phyloP scores from a whole-genome alignment of 345 rosid genomes.

The Lepidium africanum region DNA sequence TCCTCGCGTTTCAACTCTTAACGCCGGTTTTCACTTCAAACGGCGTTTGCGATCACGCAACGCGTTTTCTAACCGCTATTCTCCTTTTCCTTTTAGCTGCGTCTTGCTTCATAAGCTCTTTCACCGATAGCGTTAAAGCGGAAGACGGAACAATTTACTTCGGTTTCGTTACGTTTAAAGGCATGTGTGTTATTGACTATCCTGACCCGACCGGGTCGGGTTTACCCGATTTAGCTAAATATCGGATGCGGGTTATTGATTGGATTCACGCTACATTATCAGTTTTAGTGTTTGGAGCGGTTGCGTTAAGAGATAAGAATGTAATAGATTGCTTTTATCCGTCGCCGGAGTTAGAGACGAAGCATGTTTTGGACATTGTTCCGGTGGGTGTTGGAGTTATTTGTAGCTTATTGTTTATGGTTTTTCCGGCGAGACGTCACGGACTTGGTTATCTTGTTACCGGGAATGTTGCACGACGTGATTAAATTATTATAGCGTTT shows the following conservation, averaged over 20 bases:
- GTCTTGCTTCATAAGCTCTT: conserved; percentile 72
- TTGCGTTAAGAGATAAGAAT: conserved; percentile 69
- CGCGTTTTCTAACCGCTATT: conserved; percentile 48
- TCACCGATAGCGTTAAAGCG: conserved; percentile 61
- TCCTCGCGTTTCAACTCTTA: conserved; percentile 79
- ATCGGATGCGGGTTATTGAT: conserved; percentile 44
- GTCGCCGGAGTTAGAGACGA: conserved; percentile 37
- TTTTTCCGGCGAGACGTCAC: conserved; percentile 75
- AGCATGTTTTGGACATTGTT: conserved; percentile 53
- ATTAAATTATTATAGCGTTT: background rate
- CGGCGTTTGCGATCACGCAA: conserved; percentile 68
- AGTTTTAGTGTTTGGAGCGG: conserved; percentile 57
- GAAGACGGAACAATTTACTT: conserved; percentile 50
- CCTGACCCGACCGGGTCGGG: conserved; percentile 29
- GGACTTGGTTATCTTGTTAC: conserved; percentile 84
- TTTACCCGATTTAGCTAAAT: conserved; percentile 48
- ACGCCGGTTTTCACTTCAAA: conserved; percentile 73
- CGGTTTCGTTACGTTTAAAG: conserved; percentile 60
- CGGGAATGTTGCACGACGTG: conserved; percentile 14
- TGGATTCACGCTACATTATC: conserved; percentile 57
- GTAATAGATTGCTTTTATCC: conserved; percentile 61
- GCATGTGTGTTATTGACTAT: conserved; percentile 60
- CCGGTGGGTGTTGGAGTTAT: conserved; percentile 76
- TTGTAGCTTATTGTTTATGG: conserved; percentile 57
- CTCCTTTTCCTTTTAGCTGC: conserved; percentile 52